Conservation (phyloP, 495 filamentous ascomycete species). For the Annulohypoxylon maeteangense region DNA sequence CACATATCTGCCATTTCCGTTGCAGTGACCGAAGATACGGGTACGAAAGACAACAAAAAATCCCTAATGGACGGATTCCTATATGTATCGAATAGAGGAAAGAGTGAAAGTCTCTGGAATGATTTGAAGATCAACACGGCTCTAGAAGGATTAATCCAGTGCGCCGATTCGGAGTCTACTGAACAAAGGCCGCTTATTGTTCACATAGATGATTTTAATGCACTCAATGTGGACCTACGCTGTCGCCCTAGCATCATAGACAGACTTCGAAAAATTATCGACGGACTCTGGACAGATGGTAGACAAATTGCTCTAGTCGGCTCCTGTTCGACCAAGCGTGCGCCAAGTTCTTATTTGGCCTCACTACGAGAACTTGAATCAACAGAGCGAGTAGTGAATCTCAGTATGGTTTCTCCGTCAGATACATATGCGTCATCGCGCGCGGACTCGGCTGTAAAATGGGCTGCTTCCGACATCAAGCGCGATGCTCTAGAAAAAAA, state of each 20-base stretch:
- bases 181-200: slow-evolving; percentile 65
- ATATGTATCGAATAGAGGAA: slow-evolving; percentile 32
- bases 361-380: slow-evolving; percentile 46
- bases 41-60: slow-evolving; percentile 37
- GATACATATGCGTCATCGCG: background rate
- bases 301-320: slow-evolving; percentile 81
- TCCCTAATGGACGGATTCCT: slow-evolving; percentile 44
- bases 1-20: background rate
- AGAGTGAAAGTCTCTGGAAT: slow-evolving; percentile 54
- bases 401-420: background rate
- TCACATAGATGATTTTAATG: slow-evolving; percentile 82
- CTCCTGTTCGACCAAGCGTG: slow-evolving; percentile 56
- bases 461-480: background rate
- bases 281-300: slow-evolving; percentile 73
- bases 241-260: slow-evolving; percentile 68
- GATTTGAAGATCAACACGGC: slow-evolving; percentile 56
- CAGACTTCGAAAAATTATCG: slow-evolving; percentile 75
- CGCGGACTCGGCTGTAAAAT: background rate
- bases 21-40: slow-evolving; percentile 18
- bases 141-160: slow-evolving; percentile 52
- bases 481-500: slow-evolving; percentile 31
- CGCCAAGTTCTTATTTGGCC: slow-evolving; percentile 46
- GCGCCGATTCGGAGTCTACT: slow-evolving; percentile 43
- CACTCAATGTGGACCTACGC: slow-evolving; percentile 70
- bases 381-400: slow-evolving; percentile 32